Percentiles rank a stretch among this genome's conserved stretches.
Conservation (phyloP, 1,139 yeast species). For the Suhomyces choctaworum region DNA sequence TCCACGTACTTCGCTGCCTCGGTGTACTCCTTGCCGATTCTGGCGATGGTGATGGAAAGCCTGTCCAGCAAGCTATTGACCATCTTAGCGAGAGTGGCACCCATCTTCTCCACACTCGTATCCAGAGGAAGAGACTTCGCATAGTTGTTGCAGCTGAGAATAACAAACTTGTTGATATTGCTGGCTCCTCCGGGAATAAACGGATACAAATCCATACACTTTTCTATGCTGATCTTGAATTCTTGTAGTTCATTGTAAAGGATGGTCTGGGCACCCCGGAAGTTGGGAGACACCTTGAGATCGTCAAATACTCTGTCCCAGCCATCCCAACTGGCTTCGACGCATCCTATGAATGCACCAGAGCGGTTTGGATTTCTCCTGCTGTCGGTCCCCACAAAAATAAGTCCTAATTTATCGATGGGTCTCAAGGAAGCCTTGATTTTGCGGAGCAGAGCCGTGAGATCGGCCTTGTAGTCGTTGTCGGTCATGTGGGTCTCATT, state of each 20-base stretch:
- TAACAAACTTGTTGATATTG: slow-evolving; percentile 29
- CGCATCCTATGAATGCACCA: slow-evolving; percentile 59
- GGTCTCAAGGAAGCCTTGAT: slow-evolving; percentile 34
- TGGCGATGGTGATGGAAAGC: slow-evolving; percentile 27
- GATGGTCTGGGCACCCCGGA: slow-evolving; percentile 16
- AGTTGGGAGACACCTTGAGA: slow-evolving; percentile 35
- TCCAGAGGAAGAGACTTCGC: slow-evolving; percentile 11
- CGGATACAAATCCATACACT: slow-evolving; percentile 33
- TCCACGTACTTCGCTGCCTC: slow-evolving; percentile 22
- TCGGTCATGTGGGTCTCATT: slow-evolving; percentile 33
- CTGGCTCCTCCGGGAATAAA: slow-evolving; percentile 25
- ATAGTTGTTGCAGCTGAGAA: slow-evolving; percentile 26
- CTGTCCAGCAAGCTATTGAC: slow-evolving; percentile 15
- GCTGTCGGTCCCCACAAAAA: slow-evolving; percentile 53
- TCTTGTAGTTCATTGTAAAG: slow-evolving; percentile 25
- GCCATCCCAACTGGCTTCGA: slow-evolving; percentile 54
- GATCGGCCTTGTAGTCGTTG: slow-evolving; percentile 30
- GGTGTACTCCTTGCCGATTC: slow-evolving; percentile 25
- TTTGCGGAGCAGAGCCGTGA: slow-evolving; percentile 29
- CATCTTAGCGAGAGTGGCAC: slow-evolving; percentile 11
- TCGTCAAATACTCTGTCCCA: slow-evolving; percentile 52
- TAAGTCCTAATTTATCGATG: slow-evolving; percentile 55
- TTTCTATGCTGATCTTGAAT: slow-evolving; percentile 28
- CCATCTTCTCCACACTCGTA: slow-evolving; percentile 8
- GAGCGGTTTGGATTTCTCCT: slow-evolving; percentile 29